phyloP scores from a whole-genome alignment of 371 early-diverging fungal genomes.

The Haplosporangium sp. region DNA sequence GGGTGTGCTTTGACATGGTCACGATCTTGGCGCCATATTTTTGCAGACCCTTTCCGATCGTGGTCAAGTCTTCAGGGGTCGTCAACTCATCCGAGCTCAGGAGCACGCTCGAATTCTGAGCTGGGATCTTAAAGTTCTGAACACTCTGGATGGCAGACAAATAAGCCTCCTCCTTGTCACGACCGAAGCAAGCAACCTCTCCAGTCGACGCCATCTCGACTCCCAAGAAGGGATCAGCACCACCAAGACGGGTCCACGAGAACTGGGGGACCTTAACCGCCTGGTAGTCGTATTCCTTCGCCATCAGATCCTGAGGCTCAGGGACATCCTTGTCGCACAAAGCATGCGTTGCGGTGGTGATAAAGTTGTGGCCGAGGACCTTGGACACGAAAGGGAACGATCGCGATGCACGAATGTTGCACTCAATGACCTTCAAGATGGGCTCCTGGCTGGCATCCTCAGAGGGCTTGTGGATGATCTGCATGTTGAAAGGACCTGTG shows the following conservation, averaged over 20 bases:
- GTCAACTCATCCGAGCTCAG: slow-evolving; percentile 81
- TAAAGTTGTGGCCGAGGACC: slow-evolving; percentile 89
- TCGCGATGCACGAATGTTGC: slow-evolving; percentile 95
- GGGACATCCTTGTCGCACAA: slow-evolving; percentile 72
- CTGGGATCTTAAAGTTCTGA: slow-evolving; percentile 84
- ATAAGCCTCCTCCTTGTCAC: slow-evolving; percentile 89
- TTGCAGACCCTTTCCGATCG: slow-evolving; percentile 72
- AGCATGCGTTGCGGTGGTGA: slow-evolving; percentile 89
- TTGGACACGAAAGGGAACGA: slow-evolving; percentile 97
- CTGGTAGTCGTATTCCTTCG: slow-evolving; percentile 71
- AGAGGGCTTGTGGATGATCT: slow-evolving; percentile 78
- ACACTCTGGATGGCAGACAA: slow-evolving; percentile 82
- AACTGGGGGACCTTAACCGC: slow-evolving; percentile 96
- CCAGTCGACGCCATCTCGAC: slow-evolving; percentile 99
- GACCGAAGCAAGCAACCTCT: slow-evolving; percentile 97
- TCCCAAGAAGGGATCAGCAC: slow-evolving; percentile 95
- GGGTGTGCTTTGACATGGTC: slow-evolving; percentile 73
- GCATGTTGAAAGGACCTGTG: slow-evolving; percentile 97
- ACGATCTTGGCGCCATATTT: slow-evolving; percentile 76
- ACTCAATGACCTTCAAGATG: slow-evolving; percentile 93
- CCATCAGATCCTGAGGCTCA: slow-evolving; percentile 78
- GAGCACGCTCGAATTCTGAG: slow-evolving; percentile 74
- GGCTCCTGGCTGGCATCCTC: slow-evolving; percentile 54
- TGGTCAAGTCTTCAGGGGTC: slow-evolving; percentile 71
- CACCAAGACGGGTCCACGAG: slow-evolving; percentile 92